Evolutionary conservation across 805 yeast genomes (phyloP), one percentile per base, ranked within the genome.

Genomic region (Yarrowia osloensis): DNA sequence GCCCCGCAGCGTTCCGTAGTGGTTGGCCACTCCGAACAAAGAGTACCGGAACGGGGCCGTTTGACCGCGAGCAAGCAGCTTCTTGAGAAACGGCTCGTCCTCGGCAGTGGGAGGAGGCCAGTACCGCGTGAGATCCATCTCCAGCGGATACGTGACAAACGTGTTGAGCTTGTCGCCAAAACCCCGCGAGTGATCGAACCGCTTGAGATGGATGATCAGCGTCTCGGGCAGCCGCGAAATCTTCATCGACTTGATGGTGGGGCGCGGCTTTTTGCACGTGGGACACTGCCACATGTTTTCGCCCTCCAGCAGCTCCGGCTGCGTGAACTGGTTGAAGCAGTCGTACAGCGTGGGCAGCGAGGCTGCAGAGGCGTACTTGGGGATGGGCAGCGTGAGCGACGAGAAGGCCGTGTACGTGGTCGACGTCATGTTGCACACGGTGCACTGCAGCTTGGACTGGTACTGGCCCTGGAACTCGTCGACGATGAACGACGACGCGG

Each of bases 401-500:
- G 93, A 86, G 75, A 90, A 93, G 0, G 97, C 85, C 72, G 88
- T 91, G 74, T 87, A 93, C 0, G 97, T 90, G 0, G 97, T 91
- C 0, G 97, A 91, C 0, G 96, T 90, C 33, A 80, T 81, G 0
- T 82, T 81, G 77, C 98, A 93, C 35, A 81, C 83, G 55, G 86
- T 76, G 76, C 98, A 93, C 71, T 81, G 84, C 72, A 93, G 79
- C 66, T 85, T 87, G n/a, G 96, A 89, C 59, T 89, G 82, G 72
- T 88, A 89, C 76, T 93, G 98, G 0, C 98, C 98, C 74, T 91
- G 96, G 75, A 91, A 91, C 63, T 86, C 82, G 71, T 90, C 93
- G 2, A 90, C 95, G 26, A 93, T 83, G 1, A 88, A 82, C 44
- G 97, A 91, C 70, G 88, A 87, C 74, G 93, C 91, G 22, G 90